phyloP scores from a whole-genome alignment of 2,329 filamentous ascomycete genomes.

The Parastagonospora avenae region DNA sequence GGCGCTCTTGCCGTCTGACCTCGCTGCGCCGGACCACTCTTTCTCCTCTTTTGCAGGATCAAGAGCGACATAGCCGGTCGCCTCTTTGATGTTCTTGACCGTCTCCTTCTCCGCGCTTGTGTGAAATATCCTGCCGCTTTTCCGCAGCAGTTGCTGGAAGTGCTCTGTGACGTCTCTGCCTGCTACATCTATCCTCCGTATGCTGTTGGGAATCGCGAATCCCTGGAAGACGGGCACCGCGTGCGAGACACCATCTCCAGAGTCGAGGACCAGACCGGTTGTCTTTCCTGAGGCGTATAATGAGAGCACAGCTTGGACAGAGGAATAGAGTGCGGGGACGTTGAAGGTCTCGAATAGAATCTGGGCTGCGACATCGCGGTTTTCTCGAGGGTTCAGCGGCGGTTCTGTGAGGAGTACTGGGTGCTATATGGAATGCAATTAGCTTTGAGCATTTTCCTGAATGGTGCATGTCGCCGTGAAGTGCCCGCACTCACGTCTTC shows the following conservation, averaged over 20 bases:
- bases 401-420: slow-evolving; percentile 96
- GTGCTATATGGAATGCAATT: slow-evolving; percentile 62
- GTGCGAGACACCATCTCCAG: slow-evolving; percentile 95
- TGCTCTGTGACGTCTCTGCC: slow-evolving; percentile 96
- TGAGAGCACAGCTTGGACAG: slow-evolving; percentile 94
- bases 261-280: slow-evolving; percentile 92
- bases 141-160: slow-evolving; percentile 86
- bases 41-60: slow-evolving; percentile 96
- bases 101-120: slow-evolving; percentile 99
- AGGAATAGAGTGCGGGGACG: slow-evolving; percentile 92
- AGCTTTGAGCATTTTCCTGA: slow-evolving; percentile 10
- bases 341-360: slow-evolving; percentile 99
- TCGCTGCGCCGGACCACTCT: slow-evolving; percentile 81
- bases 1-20: slow-evolving; percentile 76
- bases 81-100: slow-evolving; percentile 97
- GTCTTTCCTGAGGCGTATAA: slow-evolving; percentile 94
- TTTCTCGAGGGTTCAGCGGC: slow-evolving; percentile 90
- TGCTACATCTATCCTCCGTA: slow-evolving; percentile 93
- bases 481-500: slow-evolving; percentile 72
- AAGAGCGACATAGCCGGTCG: slow-evolving; percentile 85
- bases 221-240: slow-evolving; percentile 97
- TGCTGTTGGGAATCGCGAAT: slow-evolving; percentile 94
- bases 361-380: slow-evolving; percentile 94
- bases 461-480: slow-evolving; percentile 9
- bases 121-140: slow-evolving; percentile 93